These are phyloP conservation scores for Vickermania ingenoplastis DNA, from an alignment of 208 protist species.

Conservation along the genomic window DNA sequence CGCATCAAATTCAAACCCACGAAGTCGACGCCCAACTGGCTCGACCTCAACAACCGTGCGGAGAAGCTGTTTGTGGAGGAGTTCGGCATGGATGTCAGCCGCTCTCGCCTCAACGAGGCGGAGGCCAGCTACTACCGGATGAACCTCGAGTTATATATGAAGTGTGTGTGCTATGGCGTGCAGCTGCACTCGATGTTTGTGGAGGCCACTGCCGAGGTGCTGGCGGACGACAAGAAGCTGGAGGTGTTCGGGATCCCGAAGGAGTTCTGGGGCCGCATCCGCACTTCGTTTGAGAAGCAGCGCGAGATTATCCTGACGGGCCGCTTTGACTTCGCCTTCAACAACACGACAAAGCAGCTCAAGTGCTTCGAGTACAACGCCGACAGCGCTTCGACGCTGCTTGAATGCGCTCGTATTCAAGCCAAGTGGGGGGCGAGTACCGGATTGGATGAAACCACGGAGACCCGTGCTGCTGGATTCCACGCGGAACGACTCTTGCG, in stretches of 20 bases:
- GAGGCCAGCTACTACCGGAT: slow-evolving; percentile 76
- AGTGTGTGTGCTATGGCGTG: slow-evolving; percentile 45
- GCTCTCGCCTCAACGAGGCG: slow-evolving; percentile 38
- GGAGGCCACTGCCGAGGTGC: slow-evolving; percentile 75
- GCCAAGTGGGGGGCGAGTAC: slow-evolving; percentile 78
- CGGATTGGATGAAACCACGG: slow-evolving; percentile 35
- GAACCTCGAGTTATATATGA: slow-evolving; percentile 60
- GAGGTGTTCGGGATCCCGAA: slow-evolving; percentile 59
- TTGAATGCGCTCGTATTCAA: slow-evolving; percentile 84
- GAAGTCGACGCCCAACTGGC: slow-evolving; percentile 43
- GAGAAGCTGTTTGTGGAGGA: slow-evolving; percentile 66
- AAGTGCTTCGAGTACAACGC: slow-evolving; percentile 92
- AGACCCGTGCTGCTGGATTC: slow-evolving; percentile 54
- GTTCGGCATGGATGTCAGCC: slow-evolving; percentile 72
- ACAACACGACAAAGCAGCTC: slow-evolving; percentile 54
- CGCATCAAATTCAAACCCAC: slow-evolving; percentile 50
- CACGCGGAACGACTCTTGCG: slow-evolving; percentile 43
- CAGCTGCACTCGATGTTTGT: slow-evolving; percentile 79
- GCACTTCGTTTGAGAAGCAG: slow-evolving; percentile 66
- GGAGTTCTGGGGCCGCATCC: slow-evolving; percentile 81
- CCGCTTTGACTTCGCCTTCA: slow-evolving; percentile 85
- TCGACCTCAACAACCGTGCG: slow-evolving; percentile 65
- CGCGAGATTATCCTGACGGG: slow-evolving; percentile 57
- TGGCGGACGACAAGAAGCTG: slow-evolving; percentile 66
- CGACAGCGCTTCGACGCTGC: slow-evolving; percentile 80